These are phyloP conservation scores for Penicillium olsonii DNA, from an alignment of 2,329 filamentous ascomycete species.

Conservation along the genomic window DNA sequence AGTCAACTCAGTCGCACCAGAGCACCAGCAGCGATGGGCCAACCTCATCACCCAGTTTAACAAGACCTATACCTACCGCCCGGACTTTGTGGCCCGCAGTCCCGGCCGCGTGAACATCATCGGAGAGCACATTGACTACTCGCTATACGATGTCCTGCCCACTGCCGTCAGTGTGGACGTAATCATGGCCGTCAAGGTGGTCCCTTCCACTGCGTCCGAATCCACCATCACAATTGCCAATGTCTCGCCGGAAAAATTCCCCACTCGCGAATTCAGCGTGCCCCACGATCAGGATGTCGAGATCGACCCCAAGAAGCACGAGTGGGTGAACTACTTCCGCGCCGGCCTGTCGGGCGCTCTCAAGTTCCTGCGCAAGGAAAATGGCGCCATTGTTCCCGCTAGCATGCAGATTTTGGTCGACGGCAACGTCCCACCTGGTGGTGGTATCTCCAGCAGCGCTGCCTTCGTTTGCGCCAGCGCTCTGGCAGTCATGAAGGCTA, in stretches of 20 bases:
- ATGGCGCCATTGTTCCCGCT: conserved; percentile 63
- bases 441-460: conserved; percentile 89
- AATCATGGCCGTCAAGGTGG: conserved; percentile 73
- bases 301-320: conserved; percentile 81
- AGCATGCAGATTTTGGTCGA: conserved; percentile 89
- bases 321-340: conserved; percentile 99
- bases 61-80: conserved; percentile 65
- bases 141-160: conserved; percentile 89
- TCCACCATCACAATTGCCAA: conserved; percentile 78
- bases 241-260: conserved; percentile 73
- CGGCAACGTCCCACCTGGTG: conserved; percentile 87
- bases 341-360: conserved; percentile 82
- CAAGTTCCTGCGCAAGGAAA: conserved; percentile 69
- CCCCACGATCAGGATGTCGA: conserved; percentile 63
- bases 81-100: conserved; percentile 83
- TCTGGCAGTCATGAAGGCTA: conserved; percentile 82
- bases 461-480: conserved; percentile 91
- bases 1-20: conserved; percentile 65
- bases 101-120: conserved; percentile 97
- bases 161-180: conserved; percentile 94
- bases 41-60: conserved; percentile 71
- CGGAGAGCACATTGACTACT: conserved; percentile 99
- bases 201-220: conserved; percentile 45
- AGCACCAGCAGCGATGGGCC: conserved; percentile 75
- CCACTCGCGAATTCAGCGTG: conserved; percentile 72